Evolutionary conservation across 345 rosid species (phyloP), one percentile per base, ranked within the genome.

Genomic region (Schrenkiella parvula): DNA sequence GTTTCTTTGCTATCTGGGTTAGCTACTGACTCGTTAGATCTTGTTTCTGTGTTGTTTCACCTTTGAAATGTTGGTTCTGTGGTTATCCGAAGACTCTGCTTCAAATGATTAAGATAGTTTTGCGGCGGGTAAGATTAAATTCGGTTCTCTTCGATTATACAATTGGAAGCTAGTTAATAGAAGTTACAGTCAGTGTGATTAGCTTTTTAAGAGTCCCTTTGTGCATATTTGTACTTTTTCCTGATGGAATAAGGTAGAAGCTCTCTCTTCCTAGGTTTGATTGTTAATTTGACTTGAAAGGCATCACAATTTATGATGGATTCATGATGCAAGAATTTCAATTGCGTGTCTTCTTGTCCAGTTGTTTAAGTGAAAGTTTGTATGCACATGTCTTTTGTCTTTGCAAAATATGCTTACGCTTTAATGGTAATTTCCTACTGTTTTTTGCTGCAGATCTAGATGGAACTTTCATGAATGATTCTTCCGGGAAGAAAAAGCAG

Each of bases 401-500:
- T 56, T 37, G 34, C 57, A 0, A 14, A 1, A 4, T 10, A 41
- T 58, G 51, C 51, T 46, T 66, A 13, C 44, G 74, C 51, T 46
- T 41, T 67, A 55, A 19, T 80, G 56, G 15, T 59, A 25, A 72
- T 12, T 51, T 37, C 58, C 43, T 32, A 8, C 17, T 44, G 1
- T 37, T 31, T 44, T 3, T 10, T 8, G 0, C n/a, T 73, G 80
- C 72, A 87, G 88, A 78, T 70, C 26, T 52, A 12, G 39, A 37
- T 39, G 67, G 60, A 43, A 60, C 71, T 17, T 59, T 64, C 59
- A 32, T 11, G 70, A 81, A 64, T 78, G 84, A 68, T 55, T 47
- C 71, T 29, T 48, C 52, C 41, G 43, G 65, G 78, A 80, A 74
- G 72, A 54, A 61, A 39, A 80, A 68, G 69, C 78, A 76, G 74